Evolutionary conservation across 495 filamentous ascomycete genomes (phyloP), one percentile per base, ranked within the genome.

Genomic region (Daldinia bambusicola): DNA sequence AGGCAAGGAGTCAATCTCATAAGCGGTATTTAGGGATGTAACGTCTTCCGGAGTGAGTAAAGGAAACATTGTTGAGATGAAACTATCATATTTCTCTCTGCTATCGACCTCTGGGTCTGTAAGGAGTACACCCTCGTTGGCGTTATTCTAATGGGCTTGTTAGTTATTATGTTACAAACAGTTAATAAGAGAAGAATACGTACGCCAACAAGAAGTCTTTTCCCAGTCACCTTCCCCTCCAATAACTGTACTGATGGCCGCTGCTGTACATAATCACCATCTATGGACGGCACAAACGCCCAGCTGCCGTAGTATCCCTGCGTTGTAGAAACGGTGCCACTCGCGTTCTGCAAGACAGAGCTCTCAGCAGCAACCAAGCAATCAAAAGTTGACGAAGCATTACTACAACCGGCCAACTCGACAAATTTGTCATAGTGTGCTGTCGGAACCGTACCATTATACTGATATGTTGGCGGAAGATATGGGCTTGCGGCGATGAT

Each of bases 211-310:
- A 77, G 60, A 14, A 79, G 40, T 5, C 66, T 72, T 30, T 77
- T 75, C 18, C 69, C 68, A 58, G 75, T 77, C 52, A 84, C 72
- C n/a, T 80, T 63, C 26, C 82, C 83, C 7, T 78, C 71, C 38
- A 85, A 81, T 48, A 86, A 81, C 63, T 89, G 84, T 5, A 81
- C 80, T 2, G 83, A 84, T 12, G 89, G 88, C 6, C 79, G 78
- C 20, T 87, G 79, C 51, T 80, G 79, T 61, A 91, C 77, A 65
- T 89, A 85, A 3, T 75, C 75, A 4, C 85, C 89, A 66, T 92
- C 90, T 2, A 87, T 86, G 2, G 91, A 89, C 7, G 89, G 89
- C 30, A 88, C 71, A 68, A 91, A 90, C 1, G 78, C 87, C 82
- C 85, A 90, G 16, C 83, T 88, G 32, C 87, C 80, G 37, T 70